Conservation (phyloP, 2,329 filamentous ascomycete genomes). For the Fusarium sp. region DNA sequence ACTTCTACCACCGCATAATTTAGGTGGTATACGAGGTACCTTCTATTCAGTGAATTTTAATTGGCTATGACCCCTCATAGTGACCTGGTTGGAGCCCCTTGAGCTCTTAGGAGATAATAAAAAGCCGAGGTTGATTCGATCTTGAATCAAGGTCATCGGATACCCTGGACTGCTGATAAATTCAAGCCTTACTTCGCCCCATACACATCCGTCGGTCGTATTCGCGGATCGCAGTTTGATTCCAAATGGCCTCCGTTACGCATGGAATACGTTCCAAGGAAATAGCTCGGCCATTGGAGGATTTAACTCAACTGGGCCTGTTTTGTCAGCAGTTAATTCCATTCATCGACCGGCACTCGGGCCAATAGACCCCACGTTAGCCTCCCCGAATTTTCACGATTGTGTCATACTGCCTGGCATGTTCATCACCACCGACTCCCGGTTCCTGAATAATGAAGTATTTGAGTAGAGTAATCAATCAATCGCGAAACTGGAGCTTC, state of each 20-base stretch:
- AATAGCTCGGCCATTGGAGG: slow-evolving; percentile 1
- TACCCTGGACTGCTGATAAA: slow-evolving; percentile 32
- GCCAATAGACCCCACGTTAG: slow-evolving; percentile 20
- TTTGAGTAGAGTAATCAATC: slow-evolving; percentile 27
- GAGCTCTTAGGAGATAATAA: no score
- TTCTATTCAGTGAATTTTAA: no score
- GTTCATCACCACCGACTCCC: slow-evolving; percentile 39
- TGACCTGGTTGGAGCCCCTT: no score
- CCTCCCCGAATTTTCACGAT: slow-evolving; percentile 29
- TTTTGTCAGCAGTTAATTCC: slow-evolving; percentile 38
- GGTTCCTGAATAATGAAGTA: slow-evolving; percentile 1
- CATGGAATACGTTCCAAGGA: neutral
- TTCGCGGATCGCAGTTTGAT: slow-evolving; percentile 30
- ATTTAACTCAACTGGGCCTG: slow-evolving; percentile 5
- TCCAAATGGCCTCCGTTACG: slow-evolving; percentile 28
- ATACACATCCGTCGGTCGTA: slow-evolving; percentile 25
- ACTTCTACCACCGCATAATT: no score
- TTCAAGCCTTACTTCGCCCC: slow-evolving; percentile 19
- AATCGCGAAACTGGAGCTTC: slow-evolving; percentile 15
- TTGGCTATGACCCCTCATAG: no score
- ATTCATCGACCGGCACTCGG: slow-evolving; percentile 31
- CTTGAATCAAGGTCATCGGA: neutral
- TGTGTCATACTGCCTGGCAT: slow-evolving; percentile 42
- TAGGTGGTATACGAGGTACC: no score
- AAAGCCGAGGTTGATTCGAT: neutral